Evolutionary conservation across 2,329 filamentous ascomycete species (phyloP).

Genomic region (Botrytis medusae): DNA sequence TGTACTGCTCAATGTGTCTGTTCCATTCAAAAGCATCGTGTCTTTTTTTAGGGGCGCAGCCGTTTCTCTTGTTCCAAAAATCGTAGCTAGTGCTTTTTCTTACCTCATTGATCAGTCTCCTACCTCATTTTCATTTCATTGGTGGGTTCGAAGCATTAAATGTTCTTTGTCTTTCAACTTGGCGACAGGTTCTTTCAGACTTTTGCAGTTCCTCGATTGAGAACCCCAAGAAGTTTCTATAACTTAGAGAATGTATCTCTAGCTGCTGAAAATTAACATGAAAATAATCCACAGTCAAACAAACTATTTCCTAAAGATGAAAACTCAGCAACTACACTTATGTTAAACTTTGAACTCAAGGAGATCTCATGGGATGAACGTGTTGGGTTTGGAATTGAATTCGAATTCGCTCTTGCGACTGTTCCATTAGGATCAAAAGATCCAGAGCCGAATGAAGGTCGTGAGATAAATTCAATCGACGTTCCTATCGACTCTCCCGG

Average conservation of each 20-base stretch:
- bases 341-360: constrained; percentile 9
- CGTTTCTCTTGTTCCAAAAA: neutral
- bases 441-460: constrained; percentile 20
- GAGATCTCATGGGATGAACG: constrained; percentile 9
- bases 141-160: neutral
- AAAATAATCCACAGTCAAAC: neutral
- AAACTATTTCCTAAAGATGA: neutral
- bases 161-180: neutral
- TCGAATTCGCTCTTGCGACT: constrained; percentile 30
- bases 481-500: neutral
- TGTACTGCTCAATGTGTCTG: neutral
- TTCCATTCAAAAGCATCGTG: neutral
- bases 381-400: constrained; percentile 32
- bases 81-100: neutral
- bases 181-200: neutral
- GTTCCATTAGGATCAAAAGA: constrained; percentile 16
- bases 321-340: neutral
- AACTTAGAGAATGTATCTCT: neutral
- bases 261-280: neutral
- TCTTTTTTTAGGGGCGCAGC: neutral
- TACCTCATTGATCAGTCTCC: neutral
- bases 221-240: neutral
- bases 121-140: neutral
- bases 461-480: constrained; percentile 16
- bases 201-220: neutral